Percentiles rank a stretch among this genome's conserved stretches.
phyloP scores from a whole-genome alignment of 1,284 basidiomycete genomes.

The Fomes fomentarius region DNA sequence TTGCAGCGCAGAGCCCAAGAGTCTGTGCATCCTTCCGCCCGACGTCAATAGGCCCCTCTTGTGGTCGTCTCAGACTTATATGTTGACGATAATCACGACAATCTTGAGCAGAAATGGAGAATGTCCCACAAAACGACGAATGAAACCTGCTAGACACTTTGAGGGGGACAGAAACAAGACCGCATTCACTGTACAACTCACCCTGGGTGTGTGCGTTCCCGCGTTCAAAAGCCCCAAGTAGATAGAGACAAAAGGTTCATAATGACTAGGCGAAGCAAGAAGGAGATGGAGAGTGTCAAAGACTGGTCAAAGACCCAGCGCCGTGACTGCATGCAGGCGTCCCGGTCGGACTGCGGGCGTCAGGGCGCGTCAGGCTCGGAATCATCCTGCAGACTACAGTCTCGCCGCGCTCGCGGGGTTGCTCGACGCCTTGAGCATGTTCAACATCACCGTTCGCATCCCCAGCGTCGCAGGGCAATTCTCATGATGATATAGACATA shows the following conservation, averaged over 20 bases:
- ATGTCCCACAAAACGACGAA: not conserved
- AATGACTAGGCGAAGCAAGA: conserved; percentile 6
- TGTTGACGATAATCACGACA: no score
- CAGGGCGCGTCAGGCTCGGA: not conserved
- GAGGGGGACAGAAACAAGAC: conserved; percentile 4
- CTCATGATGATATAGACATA: no score
- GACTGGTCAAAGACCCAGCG: not conserved
- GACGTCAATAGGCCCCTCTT: not conserved
- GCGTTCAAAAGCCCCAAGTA: not conserved
- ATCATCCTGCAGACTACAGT: not conserved
- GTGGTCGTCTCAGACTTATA: no score
- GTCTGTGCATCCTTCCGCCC: conserved; percentile 14
- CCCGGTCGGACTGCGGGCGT: not conserved
- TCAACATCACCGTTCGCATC: no score
- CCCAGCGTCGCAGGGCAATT: no score
- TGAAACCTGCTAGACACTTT: conserved; percentile 1
- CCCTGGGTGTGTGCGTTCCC: not conserved
- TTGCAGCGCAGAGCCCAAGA: conserved; percentile 29
- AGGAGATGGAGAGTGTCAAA: not conserved
- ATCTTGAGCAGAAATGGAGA: not conserved
- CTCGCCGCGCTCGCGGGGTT: no score
- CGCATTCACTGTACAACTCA: not conserved
- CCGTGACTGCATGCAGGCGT: no score
- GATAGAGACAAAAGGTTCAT: not conserved
- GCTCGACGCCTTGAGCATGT: no score